Conservation (phyloP, 371 early-diverging fungal species). For the Blakeslea trispora region DNA sequence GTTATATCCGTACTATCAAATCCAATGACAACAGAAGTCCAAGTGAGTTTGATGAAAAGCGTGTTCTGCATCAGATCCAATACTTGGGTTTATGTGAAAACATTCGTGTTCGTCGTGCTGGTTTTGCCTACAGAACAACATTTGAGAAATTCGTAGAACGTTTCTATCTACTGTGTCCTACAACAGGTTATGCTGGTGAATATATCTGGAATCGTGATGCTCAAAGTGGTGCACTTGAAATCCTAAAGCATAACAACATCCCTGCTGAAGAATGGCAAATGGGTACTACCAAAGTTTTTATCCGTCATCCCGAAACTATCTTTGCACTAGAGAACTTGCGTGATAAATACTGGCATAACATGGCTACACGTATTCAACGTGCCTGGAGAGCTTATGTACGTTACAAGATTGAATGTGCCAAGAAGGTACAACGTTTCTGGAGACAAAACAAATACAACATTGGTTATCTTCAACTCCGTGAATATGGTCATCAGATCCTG, state of each 20-base stretch:
- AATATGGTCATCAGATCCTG: slow-evolving; percentile 92
- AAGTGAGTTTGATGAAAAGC: slow-evolving; percentile 85
- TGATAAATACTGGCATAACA: slow-evolving; percentile 95
- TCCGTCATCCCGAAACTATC: slow-evolving; percentile 94
- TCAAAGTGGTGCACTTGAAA: slow-evolving; percentile 64
- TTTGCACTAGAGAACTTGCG: slow-evolving; percentile 92
- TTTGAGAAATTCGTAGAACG: slow-evolving; percentile 55
- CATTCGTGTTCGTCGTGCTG: slow-evolving; percentile 96
- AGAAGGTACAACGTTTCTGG: slow-evolving; percentile 82
- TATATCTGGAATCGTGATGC: slow-evolving; percentile 90
- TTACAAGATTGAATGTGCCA: slow-evolving; percentile 73
- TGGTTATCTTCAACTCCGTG: slow-evolving; percentile 88
- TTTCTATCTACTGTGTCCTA: slow-evolving; percentile 78
- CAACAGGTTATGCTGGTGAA: slow-evolving; percentile 84
- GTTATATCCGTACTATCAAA: slow-evolving; percentile 99
- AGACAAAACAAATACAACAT: slow-evolving; percentile 88
- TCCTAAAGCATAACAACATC: slow-evolving; percentile 86
- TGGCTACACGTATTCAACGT: slow-evolving; percentile 93
- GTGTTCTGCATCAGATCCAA: slow-evolving; percentile 95
- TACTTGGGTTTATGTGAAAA: slow-evolving; percentile 96
- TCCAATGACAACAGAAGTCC: slow-evolving; percentile 94
- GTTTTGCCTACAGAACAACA: slow-evolving; percentile 84
- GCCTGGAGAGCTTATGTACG: slow-evolving; percentile 85
- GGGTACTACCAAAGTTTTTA: slow-evolving; percentile 91
- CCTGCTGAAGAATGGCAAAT: slow-evolving; percentile 94